Conservation (phyloP, 202 grass and related monocot genomes). For the Zizania palustris region DNA sequence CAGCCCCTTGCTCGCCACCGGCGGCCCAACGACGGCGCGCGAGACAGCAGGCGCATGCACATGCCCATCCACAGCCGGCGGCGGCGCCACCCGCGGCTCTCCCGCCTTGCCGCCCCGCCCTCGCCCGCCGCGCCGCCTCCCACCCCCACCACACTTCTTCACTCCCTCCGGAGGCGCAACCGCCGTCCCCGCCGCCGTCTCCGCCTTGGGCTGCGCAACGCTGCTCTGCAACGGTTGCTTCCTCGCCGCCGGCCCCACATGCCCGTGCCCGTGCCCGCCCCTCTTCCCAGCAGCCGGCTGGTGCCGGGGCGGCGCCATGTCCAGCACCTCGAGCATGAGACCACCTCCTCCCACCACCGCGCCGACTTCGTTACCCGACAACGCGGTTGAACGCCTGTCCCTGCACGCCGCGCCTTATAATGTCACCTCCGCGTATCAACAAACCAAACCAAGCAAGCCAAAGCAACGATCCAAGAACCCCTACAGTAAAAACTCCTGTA, state of each 20-base stretch:
- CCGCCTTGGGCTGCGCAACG: slow-evolving; percentile 75
- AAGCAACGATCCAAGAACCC: not conserved
- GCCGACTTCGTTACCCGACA: slow-evolving; percentile 48
- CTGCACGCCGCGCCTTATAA: slow-evolving; percentile 41
- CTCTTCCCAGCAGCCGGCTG: slow-evolving; percentile 20
- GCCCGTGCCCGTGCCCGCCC: slow-evolving; percentile 22
- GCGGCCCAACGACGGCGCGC: slow-evolving; percentile 56
- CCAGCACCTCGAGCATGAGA: slow-evolving; percentile 63
- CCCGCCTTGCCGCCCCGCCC: slow-evolving; percentile 23
- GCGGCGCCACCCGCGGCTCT: not conserved
- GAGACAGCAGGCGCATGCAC: not conserved
- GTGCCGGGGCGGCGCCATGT: slow-evolving; percentile 52
- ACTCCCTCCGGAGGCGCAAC: slow-evolving; percentile 48
- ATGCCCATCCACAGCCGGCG: not conserved
- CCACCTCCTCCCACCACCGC: slow-evolving; percentile 11
- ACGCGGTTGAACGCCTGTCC: slow-evolving; percentile 32
- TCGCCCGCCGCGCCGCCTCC: slow-evolving; percentile 69
- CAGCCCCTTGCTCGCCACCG: slow-evolving; percentile 70
- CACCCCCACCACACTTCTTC: slow-evolving; percentile 58
- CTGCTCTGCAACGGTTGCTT: slow-evolving; percentile 94
- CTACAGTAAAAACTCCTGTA: not conserved
- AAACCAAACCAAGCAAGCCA: not conserved
- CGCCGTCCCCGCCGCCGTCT: slow-evolving; percentile 19
- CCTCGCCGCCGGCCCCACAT: slow-evolving; percentile 8
- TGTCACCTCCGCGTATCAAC: slow-evolving; percentile 45